These are phyloP conservation scores for Oryza glaberrima DNA, from an alignment of 176 grass and related monocot species.

Conservation along the genomic window DNA sequence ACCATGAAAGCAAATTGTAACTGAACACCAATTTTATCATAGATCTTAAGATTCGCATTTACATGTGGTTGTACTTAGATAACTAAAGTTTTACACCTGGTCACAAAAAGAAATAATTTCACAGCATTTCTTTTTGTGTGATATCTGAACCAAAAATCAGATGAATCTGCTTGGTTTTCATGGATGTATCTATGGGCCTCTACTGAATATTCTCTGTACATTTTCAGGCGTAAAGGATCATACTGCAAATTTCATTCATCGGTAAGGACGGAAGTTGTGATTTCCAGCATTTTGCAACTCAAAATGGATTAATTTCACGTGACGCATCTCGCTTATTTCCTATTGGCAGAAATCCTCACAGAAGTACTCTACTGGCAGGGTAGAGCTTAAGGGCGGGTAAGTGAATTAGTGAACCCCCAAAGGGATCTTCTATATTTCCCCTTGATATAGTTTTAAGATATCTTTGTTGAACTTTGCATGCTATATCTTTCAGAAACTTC, in stretches of 20 bases:
- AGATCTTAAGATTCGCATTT: background rate
- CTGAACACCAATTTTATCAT: background rate
- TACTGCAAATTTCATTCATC: constrained; percentile 87
- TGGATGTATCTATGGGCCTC: constrained; percentile 19
- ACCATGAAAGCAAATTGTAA: background rate
- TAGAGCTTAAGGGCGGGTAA: constrained; percentile 94
- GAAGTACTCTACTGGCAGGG: constrained; percentile 71
- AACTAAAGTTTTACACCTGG: background rate
- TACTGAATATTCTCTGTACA: constrained; percentile 3
- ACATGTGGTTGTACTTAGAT: background rate
- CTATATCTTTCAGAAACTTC: constrained; percentile 62
- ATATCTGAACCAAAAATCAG: background rate
- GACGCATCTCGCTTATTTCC: constrained; percentile 36
- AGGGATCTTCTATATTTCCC: background rate
- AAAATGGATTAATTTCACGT: constrained; percentile 13
- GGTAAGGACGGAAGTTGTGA: constrained; percentile 64
- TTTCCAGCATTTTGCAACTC: constrained; percentile 16
- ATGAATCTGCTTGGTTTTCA: constrained; percentile 10
- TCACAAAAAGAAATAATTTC: background rate
- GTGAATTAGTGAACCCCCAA: constrained; percentile 52
- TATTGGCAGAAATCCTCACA: constrained; percentile 72
- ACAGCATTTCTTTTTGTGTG: background rate
- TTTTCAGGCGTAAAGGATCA: constrained; percentile 69
- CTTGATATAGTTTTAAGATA: background rate
- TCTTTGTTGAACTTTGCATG: background rate